Conservation (phyloP, 2,329 filamentous ascomycete genomes). For the Lasiodiplodia sp. region DNA sequence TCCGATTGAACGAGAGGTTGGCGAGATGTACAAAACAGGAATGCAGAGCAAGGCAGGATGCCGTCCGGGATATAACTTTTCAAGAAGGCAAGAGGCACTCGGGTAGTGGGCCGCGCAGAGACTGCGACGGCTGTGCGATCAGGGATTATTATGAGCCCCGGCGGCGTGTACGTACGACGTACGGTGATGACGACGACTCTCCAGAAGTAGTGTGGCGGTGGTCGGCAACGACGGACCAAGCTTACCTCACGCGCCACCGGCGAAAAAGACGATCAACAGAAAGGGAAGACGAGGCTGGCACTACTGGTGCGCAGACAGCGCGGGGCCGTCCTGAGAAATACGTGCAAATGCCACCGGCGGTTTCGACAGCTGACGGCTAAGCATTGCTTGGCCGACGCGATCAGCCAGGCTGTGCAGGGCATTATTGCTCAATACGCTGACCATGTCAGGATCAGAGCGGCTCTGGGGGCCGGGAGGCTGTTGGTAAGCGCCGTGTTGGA, state of each 20-base stretch:
- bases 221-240: conserved; percentile 26
- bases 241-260: conserved; percentile 28
- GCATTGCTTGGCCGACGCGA: conserved; percentile 22
- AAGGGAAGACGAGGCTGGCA: conserved; percentile 14
- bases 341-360: conserved; percentile 11
- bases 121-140: conserved; percentile 21
- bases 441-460: conserved; percentile 2
- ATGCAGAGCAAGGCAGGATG: conserved; percentile 10
- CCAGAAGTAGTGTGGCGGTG: conserved; percentile 30
- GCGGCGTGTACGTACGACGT: conserved; percentile 30
- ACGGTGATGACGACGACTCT: conserved; percentile 31
- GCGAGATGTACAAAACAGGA: conserved; percentile 19
- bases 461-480: background rate
- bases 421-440: conserved; percentile 4
- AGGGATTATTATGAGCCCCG: conserved; percentile 29
- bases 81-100: conserved; percentile 12
- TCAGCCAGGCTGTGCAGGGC: conserved; percentile 21
- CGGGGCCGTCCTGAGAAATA: conserved; percentile 20
- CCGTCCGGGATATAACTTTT: conserved; percentile 20
- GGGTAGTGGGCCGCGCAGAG: conserved; percentile 18
- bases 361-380: conserved; percentile 22
- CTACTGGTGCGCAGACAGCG: background rate
- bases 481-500: conserved; percentile 9
- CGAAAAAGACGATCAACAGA: conserved; percentile 10
- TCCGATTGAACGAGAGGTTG: conserved; percentile 13